Base-by-base conservation (phyloP, 1,284 basidiomycete species). In the Coniophora puteana region DNA sequence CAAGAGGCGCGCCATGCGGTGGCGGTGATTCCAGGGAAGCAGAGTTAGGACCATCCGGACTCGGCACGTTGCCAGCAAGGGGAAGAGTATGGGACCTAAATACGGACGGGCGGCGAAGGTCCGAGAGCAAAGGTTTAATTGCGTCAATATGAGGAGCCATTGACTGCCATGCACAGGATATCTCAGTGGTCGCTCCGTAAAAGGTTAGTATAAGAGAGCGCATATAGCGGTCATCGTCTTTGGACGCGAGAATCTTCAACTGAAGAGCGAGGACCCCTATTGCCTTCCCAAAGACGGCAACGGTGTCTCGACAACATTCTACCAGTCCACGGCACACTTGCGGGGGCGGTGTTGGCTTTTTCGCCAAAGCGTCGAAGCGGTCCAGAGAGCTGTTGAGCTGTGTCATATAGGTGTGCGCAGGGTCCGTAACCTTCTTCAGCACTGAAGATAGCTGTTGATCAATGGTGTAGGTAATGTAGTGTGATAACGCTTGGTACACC, bases 361-460 rank as follows among this genome's bases (percentile, higher is more conserved):
- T 77, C 40, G 89, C 87, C 51, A 83, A 76, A 2, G 84, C 76
- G 60, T 99, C 96, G 63, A 98, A 98, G 14, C 87, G 83, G 60
- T 98, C 96, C 32, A 99, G 75, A 1, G 91, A 83, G 44, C 83
- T 80, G 59, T 98, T 96, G 11, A 99, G 72, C 44, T 83, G 80
- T 41, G 79, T 75, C 74, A 97, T 88, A 50, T 90, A 90, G 35
- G 72, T 67, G 54, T 83, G 86, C 0, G 93, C 92, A 6, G 92
- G 86, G 50, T 91, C 86, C 45, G 95, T 76, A 17, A 94, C 87
- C 54, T 92, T 88, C 38, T 80, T 71, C 45, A 97, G 72, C 4
- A 91, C 78, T 4, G 83, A 80, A 10, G 89, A 82, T 24, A 96
- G 68, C n/a, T 91, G 79, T 46, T 94, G 92, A 55, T 94, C 87